Percentiles rank a stretch among this genome's conserved stretches.
These are phyloP conservation scores for Geoglossum glabrum DNA, from an alignment of 495 filamentous ascomycete species.

Conservation along the genomic window DNA sequence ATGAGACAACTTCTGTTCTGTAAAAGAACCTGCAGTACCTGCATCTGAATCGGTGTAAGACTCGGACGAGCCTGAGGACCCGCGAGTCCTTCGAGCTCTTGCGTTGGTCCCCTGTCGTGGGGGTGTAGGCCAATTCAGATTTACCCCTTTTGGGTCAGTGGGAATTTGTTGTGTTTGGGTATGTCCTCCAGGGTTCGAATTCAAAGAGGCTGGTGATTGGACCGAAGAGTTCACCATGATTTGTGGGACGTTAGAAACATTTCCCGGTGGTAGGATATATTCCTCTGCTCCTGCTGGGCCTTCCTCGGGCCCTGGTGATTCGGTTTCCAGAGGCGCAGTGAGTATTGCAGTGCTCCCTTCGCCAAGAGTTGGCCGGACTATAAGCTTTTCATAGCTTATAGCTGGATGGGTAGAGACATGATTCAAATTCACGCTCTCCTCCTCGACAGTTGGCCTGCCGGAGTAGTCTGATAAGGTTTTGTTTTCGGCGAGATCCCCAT, in stretches of 20 bases:
- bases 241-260: neutral
- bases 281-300: neutral
- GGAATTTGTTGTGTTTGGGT: neutral
- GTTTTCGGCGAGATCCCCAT: neutral
- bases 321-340: neutral
- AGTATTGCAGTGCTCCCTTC: neutral
- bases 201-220: neutral
- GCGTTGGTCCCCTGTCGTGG: neutral
- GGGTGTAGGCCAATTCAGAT: neutral
- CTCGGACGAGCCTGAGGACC: neutral
- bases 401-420: neutral
- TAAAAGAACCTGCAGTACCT: neutral
- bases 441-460: neutral
- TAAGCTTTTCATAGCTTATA: neutral
- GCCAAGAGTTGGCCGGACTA: neutral
- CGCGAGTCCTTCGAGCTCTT: neutral
- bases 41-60: neutral
- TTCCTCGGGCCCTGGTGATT: neutral
- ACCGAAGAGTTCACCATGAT: neutral
- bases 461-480: neutral
- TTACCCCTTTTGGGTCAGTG: neutral
- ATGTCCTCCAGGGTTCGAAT: neutral
- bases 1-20: neutral
- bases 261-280: neutral
- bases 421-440: neutral